Conservation (phyloP, 2,329 filamentous ascomycete species). For the Gliomastix tumulicola region DNA sequence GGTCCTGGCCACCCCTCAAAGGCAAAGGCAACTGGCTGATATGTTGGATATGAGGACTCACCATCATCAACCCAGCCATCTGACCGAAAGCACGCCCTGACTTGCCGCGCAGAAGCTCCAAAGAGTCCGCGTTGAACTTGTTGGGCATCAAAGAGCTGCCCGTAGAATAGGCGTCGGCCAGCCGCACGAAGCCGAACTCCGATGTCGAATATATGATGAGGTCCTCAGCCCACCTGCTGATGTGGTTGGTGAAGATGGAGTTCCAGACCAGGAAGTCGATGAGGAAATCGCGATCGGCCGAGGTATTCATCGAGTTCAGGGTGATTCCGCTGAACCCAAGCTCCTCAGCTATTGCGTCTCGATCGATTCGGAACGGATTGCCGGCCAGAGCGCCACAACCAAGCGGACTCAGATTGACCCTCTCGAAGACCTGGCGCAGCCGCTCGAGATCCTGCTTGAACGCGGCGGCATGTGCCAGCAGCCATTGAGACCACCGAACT, state of each 20-base stretch:
- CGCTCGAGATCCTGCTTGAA: slow-evolving; percentile 16
- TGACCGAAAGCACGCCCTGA: slow-evolving; percentile 14
- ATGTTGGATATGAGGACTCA: slow-evolving; percentile 16
- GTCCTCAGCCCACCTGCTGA: slow-evolving; percentile 67
- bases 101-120: slow-evolving; percentile 19
- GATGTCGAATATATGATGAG: slow-evolving; percentile 47
- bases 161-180: slow-evolving; percentile 14
- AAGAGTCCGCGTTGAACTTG: slow-evolving; percentile 26
- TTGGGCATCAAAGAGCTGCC: slow-evolving; percentile 7
- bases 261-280: slow-evolving; percentile 68
- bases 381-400: slow-evolving; percentile 17
- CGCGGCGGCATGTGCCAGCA: slow-evolving; percentile 13
- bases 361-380: slow-evolving; percentile 20
- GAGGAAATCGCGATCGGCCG: slow-evolving; percentile 66
- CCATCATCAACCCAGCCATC: slow-evolving; percentile 54
- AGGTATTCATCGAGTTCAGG: slow-evolving; percentile 64
- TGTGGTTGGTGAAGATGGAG: slow-evolving; percentile 61
- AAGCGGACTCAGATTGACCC: slow-evolving; percentile 16
- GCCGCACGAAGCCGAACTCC: slow-evolving; percentile 12
- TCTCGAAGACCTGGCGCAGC: slow-evolving; percentile 11
- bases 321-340: slow-evolving; percentile 64
- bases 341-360: slow-evolving; percentile 40
- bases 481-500: slow-evolving; percentile 13
- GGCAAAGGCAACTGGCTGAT: slow-evolving; percentile 6
- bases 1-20: slow-evolving; percentile 4